These are phyloP conservation scores for Nannizzia gypsea DNA, from an alignment of 2,329 filamentous ascomycete genomes.

Conservation along the genomic window DNA sequence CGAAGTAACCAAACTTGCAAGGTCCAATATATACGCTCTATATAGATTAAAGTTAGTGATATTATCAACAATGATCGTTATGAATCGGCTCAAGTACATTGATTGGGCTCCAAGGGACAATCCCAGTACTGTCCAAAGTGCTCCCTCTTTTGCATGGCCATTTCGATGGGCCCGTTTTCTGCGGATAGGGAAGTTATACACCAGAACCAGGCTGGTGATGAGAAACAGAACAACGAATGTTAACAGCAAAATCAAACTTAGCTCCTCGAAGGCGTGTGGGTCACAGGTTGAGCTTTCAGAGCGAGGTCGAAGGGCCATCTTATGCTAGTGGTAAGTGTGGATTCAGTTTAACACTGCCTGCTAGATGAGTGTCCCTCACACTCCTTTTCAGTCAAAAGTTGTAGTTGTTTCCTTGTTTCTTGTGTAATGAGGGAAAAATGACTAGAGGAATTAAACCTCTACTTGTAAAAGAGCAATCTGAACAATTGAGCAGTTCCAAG, in stretches of 20 bases:
- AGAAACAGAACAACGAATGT: not conserved
- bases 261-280: not conserved
- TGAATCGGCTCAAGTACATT: not conserved
- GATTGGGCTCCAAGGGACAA: not conserved
- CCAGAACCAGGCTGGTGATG: not conserved
- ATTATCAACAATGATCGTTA: not conserved
- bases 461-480: not conserved
- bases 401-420: not conserved
- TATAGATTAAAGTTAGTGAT: not conserved
- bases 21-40: not conserved
- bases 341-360: not conserved
- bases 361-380: too few species aligned
- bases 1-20: not conserved
- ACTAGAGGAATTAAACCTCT: not conserved
- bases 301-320: not conserved
- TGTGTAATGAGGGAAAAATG: not conserved
- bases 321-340: not conserved
- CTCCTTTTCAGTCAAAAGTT: too few species aligned
- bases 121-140: not conserved
- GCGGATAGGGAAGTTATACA: not conserved
- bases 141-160: not conserved
- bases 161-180: not conserved
- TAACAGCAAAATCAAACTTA: not conserved
- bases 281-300: not conserved
- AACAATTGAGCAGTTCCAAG: not conserved